Evolutionary conservation across 257 asterid species (phyloP).

Genomic region (Buddleja alternifolia): DNA sequence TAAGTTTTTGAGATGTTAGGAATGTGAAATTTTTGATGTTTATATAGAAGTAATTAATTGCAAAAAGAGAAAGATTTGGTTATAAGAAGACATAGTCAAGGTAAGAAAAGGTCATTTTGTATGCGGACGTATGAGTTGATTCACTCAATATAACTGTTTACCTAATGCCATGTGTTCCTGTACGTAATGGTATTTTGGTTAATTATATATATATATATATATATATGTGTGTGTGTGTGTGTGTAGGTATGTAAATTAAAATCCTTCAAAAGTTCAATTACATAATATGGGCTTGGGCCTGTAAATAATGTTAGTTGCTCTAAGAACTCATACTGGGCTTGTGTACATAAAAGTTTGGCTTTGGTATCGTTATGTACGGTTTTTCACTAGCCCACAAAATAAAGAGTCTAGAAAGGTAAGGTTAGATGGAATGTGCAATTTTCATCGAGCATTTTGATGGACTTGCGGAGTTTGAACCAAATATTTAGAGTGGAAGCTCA

Average conservation of each 20-base stretch:
- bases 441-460: too few species aligned
- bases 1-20: not conserved
- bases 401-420: not conserved
- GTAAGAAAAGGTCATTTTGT: slow-evolving; percentile 48
- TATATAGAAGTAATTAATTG: slow-evolving; percentile 34
- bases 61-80: not conserved
- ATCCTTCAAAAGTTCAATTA: not conserved
- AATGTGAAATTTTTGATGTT: slow-evolving; percentile 1
- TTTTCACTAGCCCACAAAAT: slow-evolving; percentile 6
- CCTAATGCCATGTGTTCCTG: slow-evolving; percentile 69
- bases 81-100: slow-evolving; percentile 46
- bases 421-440: too few species aligned
- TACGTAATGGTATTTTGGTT: not conserved
- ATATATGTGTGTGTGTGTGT: too few species aligned
- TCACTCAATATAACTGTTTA: slow-evolving; percentile 38
- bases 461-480: too few species aligned
- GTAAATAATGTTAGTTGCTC: not conserved
- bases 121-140: slow-evolving; percentile 16
- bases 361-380: too few species aligned
- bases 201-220: too few species aligned
- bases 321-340: not conserved
- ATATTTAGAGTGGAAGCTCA: too few species aligned
- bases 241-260: too few species aligned
- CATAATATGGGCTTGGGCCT: slow-evolving; percentile 16
- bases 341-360: not conserved